A percentile compares a stretch with the other conserved stretches of the same genome.
Evolutionary conservation across 2,329 filamentous ascomycete genomes (phyloP).

Genomic region (Colletotrichum echinochloae): DNA sequence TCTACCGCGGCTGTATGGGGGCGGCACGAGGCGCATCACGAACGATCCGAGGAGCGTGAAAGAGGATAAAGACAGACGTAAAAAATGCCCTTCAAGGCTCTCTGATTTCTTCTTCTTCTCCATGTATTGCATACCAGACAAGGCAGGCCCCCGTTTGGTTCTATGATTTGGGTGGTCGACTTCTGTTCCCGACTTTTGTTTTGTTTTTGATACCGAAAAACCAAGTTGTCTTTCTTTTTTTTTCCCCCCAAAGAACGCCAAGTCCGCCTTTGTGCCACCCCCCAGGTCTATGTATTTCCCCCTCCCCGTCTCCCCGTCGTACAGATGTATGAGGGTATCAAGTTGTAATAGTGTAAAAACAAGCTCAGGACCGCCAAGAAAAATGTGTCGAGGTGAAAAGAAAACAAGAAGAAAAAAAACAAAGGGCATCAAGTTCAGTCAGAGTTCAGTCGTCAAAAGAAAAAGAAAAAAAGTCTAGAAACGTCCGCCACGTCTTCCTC

Average conservation of each 20-base stretch:
- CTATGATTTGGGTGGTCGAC: neutral
- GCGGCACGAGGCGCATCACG: too few species aligned
- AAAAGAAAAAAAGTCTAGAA: neutral
- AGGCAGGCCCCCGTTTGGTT: neutral
- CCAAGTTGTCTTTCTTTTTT: slow-evolving; percentile 5
- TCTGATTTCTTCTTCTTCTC: too few species aligned
- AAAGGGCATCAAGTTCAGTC: neutral
- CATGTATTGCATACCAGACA: too few species aligned
- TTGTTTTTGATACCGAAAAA: neutral
- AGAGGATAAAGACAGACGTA: too few species aligned
- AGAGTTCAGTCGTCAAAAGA: too few species aligned
- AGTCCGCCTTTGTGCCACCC: neutral
- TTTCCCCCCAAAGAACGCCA: slow-evolving; percentile 9
- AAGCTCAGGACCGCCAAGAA: slow-evolving; percentile 15
- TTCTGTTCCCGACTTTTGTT: neutral
- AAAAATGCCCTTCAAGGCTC: too few species aligned
- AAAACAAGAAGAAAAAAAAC: neutral
- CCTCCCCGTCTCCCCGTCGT: slow-evolving; percentile 15
- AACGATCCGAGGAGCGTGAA: too few species aligned
- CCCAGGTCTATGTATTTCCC: neutral
- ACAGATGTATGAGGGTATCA: slow-evolving; percentile 25
- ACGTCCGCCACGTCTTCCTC: slow-evolving; percentile 32
- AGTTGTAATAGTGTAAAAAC: slow-evolving; percentile 14
- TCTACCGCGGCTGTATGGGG: too few species aligned
- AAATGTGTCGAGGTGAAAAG: neutral